Percentiles rank a stretch among this genome's conserved stretches.
Conservation (phyloP, 148 eudicot genomes). For the Beta vulgaris region DNA sequence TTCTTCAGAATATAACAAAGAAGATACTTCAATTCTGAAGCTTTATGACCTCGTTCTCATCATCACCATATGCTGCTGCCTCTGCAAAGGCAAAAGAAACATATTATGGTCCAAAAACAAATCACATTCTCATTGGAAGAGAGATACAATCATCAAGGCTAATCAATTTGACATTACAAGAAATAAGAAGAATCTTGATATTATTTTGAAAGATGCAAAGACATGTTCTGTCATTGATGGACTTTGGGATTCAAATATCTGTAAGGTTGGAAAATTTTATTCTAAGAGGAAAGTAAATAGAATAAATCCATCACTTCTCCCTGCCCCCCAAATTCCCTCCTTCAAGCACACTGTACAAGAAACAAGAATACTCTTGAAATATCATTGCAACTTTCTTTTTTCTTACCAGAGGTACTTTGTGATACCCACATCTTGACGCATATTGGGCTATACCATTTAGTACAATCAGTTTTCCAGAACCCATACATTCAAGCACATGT, state of each 20-base stretch:
- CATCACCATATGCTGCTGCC: conserved; percentile 72
- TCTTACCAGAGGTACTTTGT: not conserved
- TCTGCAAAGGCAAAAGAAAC: conserved; percentile 46
- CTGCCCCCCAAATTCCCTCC: no score
- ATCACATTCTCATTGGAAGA: not conserved
- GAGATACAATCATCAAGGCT: no score
- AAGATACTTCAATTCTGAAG: conserved; percentile 17
- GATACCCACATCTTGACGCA: not conserved
- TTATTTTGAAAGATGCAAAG: no score
- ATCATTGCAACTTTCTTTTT: not conserved
- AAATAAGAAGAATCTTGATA: not conserved
- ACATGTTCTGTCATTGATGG: no score
- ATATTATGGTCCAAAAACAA: not conserved
- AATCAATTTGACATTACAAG: not conserved
- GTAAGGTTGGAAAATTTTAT: no score
- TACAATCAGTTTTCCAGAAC: not conserved
- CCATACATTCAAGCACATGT: not conserved
- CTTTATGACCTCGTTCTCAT: conserved; percentile 46
- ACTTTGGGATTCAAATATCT: no score
- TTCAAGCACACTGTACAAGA: no score
- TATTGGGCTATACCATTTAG: not conserved
- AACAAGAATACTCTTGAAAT: not conserved
- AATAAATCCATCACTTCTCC: no score
- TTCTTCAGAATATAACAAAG: conserved; percentile 14
- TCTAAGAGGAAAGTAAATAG: no score